Evolutionary conservation across 1,284 basidiomycete genomes (phyloP).

Genomic region (Grifola frondosa): DNA sequence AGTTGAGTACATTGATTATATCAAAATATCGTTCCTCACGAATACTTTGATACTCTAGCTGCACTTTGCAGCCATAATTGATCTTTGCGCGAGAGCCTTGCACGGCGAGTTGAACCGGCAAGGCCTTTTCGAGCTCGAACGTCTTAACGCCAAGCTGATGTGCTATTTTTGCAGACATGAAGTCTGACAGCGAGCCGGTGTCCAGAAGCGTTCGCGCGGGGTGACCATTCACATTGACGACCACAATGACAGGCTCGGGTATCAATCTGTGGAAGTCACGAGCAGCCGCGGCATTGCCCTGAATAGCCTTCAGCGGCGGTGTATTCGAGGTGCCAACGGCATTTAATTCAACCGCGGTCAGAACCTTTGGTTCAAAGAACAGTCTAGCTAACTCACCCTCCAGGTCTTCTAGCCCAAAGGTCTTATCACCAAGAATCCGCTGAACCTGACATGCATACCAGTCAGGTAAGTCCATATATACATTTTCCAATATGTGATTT

Average conservation of each 20-base stretch:
- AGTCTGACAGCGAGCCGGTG: slow-evolving; percentile 9
- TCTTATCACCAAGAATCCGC: too few species aligned
- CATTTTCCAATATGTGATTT: neutral
- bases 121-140: slow-evolving; percentile 4
- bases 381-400: neutral
- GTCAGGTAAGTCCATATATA: neutral
- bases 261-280: slow-evolving; percentile 1
- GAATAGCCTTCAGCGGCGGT: too few species aligned
- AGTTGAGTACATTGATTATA: slow-evolving; percentile 24
- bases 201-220: slow-evolving; percentile 7
- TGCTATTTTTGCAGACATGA: slow-evolving; percentile 7
- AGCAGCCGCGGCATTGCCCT: slow-evolving; percentile 2
- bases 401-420: neutral
- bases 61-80: slow-evolving; percentile 3
- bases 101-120: slow-evolving; percentile 8
- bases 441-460: neutral
- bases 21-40: slow-evolving; percentile 26
- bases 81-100: slow-evolving; percentile 10
- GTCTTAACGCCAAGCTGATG: slow-evolving; percentile 3
- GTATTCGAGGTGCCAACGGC: slow-evolving; percentile 10
- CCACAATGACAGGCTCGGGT: slow-evolving; percentile 3
- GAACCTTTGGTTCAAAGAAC: slow-evolving; percentile 7
- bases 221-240: slow-evolving; percentile 4
- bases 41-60: slow-evolving; percentile 30
- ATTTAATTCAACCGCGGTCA: slow-evolving; percentile 25